Percentiles rank a stretch among this genome's conserved stretches.
phyloP scores from a whole-genome alignment of 495 filamentous ascomycete species.

The Penicillium herquei region DNA sequence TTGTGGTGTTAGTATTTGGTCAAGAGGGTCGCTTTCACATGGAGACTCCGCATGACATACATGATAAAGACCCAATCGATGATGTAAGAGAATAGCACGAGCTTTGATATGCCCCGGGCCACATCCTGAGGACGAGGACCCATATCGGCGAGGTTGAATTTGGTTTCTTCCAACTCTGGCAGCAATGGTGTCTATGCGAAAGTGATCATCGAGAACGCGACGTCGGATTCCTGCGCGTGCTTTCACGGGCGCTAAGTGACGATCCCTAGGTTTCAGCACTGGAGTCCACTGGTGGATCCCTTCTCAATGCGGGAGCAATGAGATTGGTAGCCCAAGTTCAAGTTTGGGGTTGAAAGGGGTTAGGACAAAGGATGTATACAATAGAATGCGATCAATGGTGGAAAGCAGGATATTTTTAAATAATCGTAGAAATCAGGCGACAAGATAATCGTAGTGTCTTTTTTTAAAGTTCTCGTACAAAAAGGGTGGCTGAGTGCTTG shows the following conservation, averaged over 20 bases:
- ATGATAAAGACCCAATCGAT: conserved; percentile 54
- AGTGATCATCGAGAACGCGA: not conserved
- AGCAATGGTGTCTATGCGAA: not conserved
- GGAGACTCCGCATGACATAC: conserved; percentile 24
- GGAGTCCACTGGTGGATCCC: not conserved
- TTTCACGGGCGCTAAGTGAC: conserved; percentile 1
- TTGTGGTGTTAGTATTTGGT: not conserved
- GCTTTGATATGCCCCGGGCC: conserved; percentile 29
- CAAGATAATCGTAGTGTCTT: too few species aligned
- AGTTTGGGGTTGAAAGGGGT: too few species aligned
- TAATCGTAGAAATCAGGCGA: too few species aligned
- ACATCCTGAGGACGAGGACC: not conserved
- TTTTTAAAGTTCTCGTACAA: too few species aligned
- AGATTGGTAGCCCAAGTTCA: not conserved
- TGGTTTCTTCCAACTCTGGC: not conserved
- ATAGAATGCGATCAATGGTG: too few species aligned
- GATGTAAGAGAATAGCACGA: conserved; percentile 49
- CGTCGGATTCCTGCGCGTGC: not conserved
- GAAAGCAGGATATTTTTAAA: too few species aligned
- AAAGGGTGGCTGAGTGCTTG: too few species aligned
- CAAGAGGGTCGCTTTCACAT: not conserved
- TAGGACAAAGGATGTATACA: too few species aligned
- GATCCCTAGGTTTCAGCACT: not conserved
- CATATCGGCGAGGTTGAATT: conserved; percentile 6
- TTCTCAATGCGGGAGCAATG: not conserved